A percentile compares a stretch with the other conserved stretches of the same genome.
Evolutionary conservation across 139 green algal species (phyloP).

Genomic region (Auxenochlorella pyrenoidosa): DNA sequence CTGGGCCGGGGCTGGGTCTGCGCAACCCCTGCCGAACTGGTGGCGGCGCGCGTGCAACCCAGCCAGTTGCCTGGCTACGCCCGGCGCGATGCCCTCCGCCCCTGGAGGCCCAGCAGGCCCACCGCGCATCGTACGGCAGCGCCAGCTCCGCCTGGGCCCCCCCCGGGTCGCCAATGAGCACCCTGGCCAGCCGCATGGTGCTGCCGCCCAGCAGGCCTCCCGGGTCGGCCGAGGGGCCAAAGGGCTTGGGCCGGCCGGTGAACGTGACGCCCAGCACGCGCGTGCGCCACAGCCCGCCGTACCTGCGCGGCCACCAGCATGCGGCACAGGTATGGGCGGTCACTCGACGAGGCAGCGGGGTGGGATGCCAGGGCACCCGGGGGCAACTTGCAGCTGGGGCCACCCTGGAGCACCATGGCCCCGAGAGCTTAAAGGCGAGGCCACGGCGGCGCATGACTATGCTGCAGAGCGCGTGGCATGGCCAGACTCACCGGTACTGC

Average conservation of each 20-base stretch:
- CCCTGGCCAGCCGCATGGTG: constrained; percentile 32
- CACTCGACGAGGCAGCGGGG: too few relatives aligned
- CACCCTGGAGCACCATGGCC: too few relatives aligned
- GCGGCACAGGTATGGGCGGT: too few relatives aligned
- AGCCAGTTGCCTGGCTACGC: neutral
- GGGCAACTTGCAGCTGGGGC: too few relatives aligned
- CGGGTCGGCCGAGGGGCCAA: constrained; percentile 16
- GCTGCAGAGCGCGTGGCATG: neutral
- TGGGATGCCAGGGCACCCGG: too few relatives aligned
- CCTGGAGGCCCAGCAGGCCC: neutral
- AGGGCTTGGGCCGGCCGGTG: constrained; percentile 16
- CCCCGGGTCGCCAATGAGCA: constrained; percentile 76
- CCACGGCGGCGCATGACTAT: too few relatives aligned
- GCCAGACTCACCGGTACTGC: constrained; percentile 43
- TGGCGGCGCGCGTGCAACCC: neutral
- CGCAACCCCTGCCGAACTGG: neutral
- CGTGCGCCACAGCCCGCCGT: constrained; percentile 75
- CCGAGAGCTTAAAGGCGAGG: too few relatives aligned
- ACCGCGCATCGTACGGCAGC: constrained; percentile 65
- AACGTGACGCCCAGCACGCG: constrained; percentile 60
- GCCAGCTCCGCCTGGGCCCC: constrained; percentile 69
- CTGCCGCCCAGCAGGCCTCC: neutral
- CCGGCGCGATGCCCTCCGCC: neutral
- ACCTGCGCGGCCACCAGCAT: constrained; percentile 13
- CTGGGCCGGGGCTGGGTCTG: neutral